Evolutionary conservation across 305 asterid genomes (phyloP).

Genomic region (Fraxinus velutina): DNA sequence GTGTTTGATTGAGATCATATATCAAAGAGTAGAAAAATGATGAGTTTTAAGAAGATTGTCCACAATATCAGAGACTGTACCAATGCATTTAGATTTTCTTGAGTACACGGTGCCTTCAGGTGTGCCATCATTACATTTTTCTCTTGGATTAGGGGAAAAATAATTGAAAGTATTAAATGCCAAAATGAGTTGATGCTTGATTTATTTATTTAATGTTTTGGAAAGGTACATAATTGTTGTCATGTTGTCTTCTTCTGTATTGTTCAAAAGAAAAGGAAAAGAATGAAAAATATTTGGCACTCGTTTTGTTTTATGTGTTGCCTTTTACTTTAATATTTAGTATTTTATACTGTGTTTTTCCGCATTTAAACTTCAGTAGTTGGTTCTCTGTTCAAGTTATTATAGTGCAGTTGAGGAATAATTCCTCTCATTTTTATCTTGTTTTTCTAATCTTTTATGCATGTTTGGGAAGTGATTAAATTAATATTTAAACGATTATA

Average conservation of each 20-base stretch:
- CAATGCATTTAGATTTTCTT: neutral
- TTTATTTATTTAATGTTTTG: neutral
- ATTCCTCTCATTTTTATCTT: neutral
- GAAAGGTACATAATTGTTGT: neutral
- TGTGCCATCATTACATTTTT: neutral
- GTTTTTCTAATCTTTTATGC: neutral
- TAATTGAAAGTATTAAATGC: neutral
- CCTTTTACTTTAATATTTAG: neutral
- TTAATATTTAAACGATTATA: neutral
- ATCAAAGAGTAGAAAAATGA: neutral
- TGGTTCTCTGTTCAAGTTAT: neutral
- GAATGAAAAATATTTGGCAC: neutral
- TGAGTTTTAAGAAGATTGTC: neutral
- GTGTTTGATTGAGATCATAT: constrained; percentile 11
- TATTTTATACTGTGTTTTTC: neutral
- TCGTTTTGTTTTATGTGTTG: neutral
- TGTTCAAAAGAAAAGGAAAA: neutral
- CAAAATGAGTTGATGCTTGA: neutral
- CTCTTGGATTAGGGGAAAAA: neutral
- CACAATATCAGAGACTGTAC: neutral
- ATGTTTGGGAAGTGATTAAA: neutral
- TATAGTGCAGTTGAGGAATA: neutral
- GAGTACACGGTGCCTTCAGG: neutral
- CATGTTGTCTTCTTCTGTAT: neutral
- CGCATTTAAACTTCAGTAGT: neutral